Conservation (phyloP, 148 eudicot species). For the Camellia lanceoleosa region DNA sequence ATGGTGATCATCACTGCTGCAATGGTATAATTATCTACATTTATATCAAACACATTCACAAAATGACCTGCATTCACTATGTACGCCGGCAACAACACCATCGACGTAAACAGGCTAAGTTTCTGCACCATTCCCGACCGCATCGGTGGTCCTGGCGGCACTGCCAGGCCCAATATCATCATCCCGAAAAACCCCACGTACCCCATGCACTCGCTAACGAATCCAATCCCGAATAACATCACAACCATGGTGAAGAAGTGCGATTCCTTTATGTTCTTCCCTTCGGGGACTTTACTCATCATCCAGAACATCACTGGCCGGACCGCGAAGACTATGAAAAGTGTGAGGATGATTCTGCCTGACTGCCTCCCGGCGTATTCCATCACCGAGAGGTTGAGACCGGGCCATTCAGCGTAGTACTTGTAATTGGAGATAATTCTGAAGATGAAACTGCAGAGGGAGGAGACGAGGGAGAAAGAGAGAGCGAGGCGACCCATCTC, state of each 20-base stretch:
- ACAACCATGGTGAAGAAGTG: not conserved
- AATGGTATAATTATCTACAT: too few relatives aligned
- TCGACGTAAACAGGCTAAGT: not conserved
- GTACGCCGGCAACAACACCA: not conserved
- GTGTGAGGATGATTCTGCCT: not conserved
- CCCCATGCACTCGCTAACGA: not conserved
- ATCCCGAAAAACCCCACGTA: not conserved
- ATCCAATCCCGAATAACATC: not conserved
- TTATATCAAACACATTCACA: not conserved
- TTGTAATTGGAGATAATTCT: not conserved
- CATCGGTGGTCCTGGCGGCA: constrained; percentile 5
- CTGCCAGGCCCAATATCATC: not conserved
- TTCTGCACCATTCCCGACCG: not conserved
- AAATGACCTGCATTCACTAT: too few relatives aligned
- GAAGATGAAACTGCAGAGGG: not conserved
- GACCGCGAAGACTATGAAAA: not conserved
- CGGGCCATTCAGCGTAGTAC: not conserved
- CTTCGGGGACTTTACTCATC: constrained; percentile 13
- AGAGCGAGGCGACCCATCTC: constrained; percentile 17
- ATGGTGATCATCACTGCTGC: too few relatives aligned
- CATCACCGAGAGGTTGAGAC: too few relatives aligned
- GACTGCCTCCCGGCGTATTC: too few relatives aligned
- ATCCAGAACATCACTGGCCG: not conserved
- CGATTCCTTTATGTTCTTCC: not conserved
- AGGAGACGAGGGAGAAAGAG: constrained; percentile 3